phyloP scores from a whole-genome alignment of 2,329 filamentous ascomycete species.

The Alternaria incomplexa region DNA sequence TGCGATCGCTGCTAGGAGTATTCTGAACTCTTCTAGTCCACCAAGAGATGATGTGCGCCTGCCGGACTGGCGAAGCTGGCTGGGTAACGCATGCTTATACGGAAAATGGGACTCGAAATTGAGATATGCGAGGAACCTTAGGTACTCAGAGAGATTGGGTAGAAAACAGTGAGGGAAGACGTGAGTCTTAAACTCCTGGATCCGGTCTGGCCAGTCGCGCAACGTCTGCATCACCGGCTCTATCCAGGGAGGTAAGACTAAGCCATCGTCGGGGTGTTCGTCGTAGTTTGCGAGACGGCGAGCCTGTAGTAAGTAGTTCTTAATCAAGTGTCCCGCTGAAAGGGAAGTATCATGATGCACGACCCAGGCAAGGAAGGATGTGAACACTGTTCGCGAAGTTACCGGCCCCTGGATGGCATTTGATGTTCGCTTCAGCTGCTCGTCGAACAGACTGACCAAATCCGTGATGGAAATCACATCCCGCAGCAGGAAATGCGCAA shows the following conservation, averaged over 20 bases:
- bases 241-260: conserved; percentile 45
- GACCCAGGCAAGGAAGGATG: conserved; percentile 44
- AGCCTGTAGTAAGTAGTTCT: conserved; percentile 40
- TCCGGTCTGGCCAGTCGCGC: conserved; percentile 41
- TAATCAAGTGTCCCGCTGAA: conserved; percentile 48
- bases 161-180: conserved; percentile 57
- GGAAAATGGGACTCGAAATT: conserved; percentile 40
- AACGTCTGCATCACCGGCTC: conserved; percentile 45
- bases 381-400: conserved; percentile 28
- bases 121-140: conserved; percentile 49
- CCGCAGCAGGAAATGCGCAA: conserved; percentile 71
- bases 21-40: conserved; percentile 36
- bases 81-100: conserved; percentile 22
- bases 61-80: conserved; percentile 13
- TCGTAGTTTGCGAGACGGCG: conserved; percentile 24
- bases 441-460: conserved; percentile 50
- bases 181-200: conserved; percentile 53
- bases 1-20: conserved; percentile 50
- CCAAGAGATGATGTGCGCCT: conserved; percentile 15
- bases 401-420: neutral
- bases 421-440: conserved; percentile 12
- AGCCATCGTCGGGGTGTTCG: neutral
- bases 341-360: conserved; percentile 50
- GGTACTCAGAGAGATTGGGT: conserved; percentile 48
- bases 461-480: conserved; percentile 55